phyloP scores from a whole-genome alignment of 2,329 filamentous ascomycete genomes.

The Grosmannia penicillata region DNA sequence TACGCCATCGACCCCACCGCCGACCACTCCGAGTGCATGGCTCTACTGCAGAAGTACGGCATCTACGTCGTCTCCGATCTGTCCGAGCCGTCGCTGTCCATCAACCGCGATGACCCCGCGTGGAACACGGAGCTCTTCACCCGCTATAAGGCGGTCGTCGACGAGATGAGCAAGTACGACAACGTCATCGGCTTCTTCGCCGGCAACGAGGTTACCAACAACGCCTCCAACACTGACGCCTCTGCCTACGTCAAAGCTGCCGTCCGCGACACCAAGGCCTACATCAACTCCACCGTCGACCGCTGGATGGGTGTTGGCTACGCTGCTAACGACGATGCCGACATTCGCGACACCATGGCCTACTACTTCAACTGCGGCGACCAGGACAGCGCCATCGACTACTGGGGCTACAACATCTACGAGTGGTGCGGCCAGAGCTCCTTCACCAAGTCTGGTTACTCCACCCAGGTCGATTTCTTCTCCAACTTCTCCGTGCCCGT shows the following conservation, averaged over 20 bases:
- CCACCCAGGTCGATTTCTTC: slow-evolving; percentile 75
- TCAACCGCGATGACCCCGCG: slow-evolving; percentile 63
- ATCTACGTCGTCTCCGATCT: slow-evolving; percentile 95
- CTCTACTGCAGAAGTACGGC: slow-evolving; percentile 61
- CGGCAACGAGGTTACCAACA: slow-evolving; percentile 93
- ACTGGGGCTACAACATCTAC: slow-evolving; percentile 99
- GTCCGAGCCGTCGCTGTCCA: slow-evolving; percentile 65
- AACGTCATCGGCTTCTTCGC: slow-evolving; percentile 97
- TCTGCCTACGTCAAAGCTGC: slow-evolving; percentile 96
- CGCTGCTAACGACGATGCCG: slow-evolving; percentile 82
- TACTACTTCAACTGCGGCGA: slow-evolving; percentile 90
- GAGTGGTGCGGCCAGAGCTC: slow-evolving; percentile 89
- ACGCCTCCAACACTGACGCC: slow-evolving; percentile 72
- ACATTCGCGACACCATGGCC: slow-evolving; percentile 68
- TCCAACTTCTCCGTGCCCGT: slow-evolving; percentile 77
- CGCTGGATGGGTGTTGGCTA: slow-evolving; percentile 83
- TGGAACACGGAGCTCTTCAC: slow-evolving; percentile 70
- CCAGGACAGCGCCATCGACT: slow-evolving; percentile 59
- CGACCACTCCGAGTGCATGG: slow-evolving; percentile 78
- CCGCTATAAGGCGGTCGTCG: slow-evolving; percentile 74
- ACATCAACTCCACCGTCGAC: slow-evolving; percentile 71
- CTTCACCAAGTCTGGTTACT: slow-evolving; percentile 65
- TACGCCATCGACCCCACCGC: slow-evolving; percentile 75
- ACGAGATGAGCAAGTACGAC: slow-evolving; percentile 65
- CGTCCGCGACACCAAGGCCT: slow-evolving; percentile 87